A percentile compares a stretch with the other conserved stretches of the same genome.
These are phyloP conservation scores for Taphrina pruni DNA, from an alignment of 1,139 yeast genomes.

Conservation along the genomic window DNA sequence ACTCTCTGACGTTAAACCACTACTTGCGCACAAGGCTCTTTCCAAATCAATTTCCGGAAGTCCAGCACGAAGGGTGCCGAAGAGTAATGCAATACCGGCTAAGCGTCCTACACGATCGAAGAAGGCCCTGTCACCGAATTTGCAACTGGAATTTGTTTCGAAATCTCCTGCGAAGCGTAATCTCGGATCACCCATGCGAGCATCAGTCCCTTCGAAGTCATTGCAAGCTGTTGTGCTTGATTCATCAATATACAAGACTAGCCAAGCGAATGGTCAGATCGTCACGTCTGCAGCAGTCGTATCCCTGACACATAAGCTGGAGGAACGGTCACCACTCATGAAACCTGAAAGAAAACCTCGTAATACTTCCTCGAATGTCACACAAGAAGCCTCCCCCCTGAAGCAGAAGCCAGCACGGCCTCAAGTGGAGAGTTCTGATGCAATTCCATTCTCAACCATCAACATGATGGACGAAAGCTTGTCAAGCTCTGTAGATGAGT, in stretches of 20 bases:
- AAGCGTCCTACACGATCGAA: not conserved
- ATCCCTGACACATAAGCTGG: too few relatives aligned
- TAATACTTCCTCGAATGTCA: not conserved
- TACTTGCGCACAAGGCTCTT: not conserved
- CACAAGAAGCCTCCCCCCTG: not conserved
- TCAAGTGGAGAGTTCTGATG: not conserved
- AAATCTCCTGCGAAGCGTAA: constrained; percentile 19
- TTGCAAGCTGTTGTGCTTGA: not conserved
- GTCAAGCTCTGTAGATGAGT: constrained; percentile 1
- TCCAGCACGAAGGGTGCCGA: constrained; percentile 25
- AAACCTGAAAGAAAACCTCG: not conserved
- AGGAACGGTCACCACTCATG: not conserved
- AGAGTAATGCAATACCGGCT: constrained; percentile 8
- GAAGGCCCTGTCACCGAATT: not conserved
- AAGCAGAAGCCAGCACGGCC: not conserved
- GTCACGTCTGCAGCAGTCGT: too few relatives aligned
- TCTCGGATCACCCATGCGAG: constrained; percentile 9
- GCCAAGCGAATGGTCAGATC: too few relatives aligned
- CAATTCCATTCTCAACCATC: not conserved
- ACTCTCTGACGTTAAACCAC: not conserved
- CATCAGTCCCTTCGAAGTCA: not conserved
- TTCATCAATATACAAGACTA: not conserved
- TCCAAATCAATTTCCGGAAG: not conserved
- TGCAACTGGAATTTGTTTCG: not conserved
- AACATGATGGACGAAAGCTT: not conserved